Conservation (phyloP, 305 asterid genomes). For the Caryopteris hybrid region DNA sequence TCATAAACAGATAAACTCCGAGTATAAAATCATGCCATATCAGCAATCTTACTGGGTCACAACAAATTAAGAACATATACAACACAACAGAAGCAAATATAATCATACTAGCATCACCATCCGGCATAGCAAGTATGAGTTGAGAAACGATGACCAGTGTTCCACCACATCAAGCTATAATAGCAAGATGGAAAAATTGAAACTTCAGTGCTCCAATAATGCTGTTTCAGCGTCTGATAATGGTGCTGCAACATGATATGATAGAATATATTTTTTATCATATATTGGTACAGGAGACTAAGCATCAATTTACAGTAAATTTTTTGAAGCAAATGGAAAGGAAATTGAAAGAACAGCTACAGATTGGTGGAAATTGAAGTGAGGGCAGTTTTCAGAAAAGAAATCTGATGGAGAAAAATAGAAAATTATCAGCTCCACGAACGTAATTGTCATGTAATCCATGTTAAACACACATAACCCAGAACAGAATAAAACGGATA, state of each 20-base stretch:
- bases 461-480: neutral
- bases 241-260: constrained; percentile 19
- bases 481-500: neutral
- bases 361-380: neutral
- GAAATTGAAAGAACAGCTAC: neutral
- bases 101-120: no score
- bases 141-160: neutral
- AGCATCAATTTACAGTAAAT: neutral
- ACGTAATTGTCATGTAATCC: neutral
- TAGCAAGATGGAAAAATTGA: neutral
- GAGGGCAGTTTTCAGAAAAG: no score
- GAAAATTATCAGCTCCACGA: neutral
- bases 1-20: neutral
- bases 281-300: neutral
- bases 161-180: constrained; percentile 3
- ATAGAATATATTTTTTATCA: no score
- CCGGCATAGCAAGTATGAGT: neutral
- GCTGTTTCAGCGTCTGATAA: constrained; percentile 28
- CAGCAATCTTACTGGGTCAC: no score
- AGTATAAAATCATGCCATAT: no score
- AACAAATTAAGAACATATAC: no score
- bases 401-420: no score
- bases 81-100: no score
- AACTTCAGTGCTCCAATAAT: constrained; percentile 24
- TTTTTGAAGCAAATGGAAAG: neutral